Evolutionary conservation across 176 grass and related monocot species (phyloP), one percentile per base, ranked within the genome.

Genomic region (Coix lacrymajobi): DNA sequence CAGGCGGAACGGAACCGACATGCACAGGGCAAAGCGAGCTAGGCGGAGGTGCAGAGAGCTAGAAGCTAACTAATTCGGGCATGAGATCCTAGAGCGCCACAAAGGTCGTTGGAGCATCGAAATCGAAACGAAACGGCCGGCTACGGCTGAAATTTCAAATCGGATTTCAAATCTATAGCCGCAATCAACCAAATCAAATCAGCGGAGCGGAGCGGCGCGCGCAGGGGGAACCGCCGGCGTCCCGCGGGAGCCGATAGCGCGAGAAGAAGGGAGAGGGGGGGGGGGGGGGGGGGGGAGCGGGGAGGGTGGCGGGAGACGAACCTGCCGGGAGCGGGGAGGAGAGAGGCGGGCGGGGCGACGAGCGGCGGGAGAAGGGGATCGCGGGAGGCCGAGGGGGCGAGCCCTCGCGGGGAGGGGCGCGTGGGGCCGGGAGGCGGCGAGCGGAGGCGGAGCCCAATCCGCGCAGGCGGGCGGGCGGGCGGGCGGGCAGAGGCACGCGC

Each of bases 401-500:
- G 39, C 69, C 69, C 69, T 71, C 69, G 69, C 69, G 69, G 40
- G 69, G 40, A 45, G 69, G 67, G 67, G 39, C 68, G 38, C 68
- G 68, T 71, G 68, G 68, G 68, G 39, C 43, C 69, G 69, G 69
- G 40, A 41, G 39, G 68, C 40, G 68, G 39, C 68, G 39, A 71
- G 68, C 41, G 69, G 69, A 72, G 69, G 40, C 41, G 41, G 66
- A 40, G 66, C 41, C 69, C 69, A 72, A 46, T 46, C 69, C 69
- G n/a, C 68, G 30, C 28, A 17, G 12, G 58, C 24, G 44, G 39
- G 41, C 41, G 2, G 13, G n/a, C n/a, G n/a, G n/a, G n/a, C n/a
- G n/a, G n/a, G n/a, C n/a, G 40, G 41, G 48, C 60, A 20, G 22
- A 20, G 22, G 60, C 60, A 7, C 2, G 62, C 62, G 6, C 70